Conservation (phyloP, 352 stramenopile species). For the Phytopythium aichiense region DNA sequence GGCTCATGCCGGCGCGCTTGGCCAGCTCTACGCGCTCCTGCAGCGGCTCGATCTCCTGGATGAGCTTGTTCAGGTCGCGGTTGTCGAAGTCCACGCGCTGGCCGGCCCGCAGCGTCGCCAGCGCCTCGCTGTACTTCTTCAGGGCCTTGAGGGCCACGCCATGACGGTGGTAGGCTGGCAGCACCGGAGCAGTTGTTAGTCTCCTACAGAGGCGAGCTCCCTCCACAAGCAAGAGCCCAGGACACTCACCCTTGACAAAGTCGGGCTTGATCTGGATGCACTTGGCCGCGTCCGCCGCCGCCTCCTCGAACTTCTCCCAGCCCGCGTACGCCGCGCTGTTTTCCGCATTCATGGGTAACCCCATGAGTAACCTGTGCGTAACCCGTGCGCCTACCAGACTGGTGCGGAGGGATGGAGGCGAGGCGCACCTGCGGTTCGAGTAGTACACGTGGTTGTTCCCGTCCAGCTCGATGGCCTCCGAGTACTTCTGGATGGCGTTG, state of each 20-base stretch:
- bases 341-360: too few species aligned
- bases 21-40: slow-evolving; percentile 57
- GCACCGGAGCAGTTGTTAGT: slow-evolving; percentile 2
- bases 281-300: slow-evolving; percentile 78
- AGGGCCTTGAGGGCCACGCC: slow-evolving; percentile 90
- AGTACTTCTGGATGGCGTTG: slow-evolving; percentile 91
- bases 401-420: background rate
- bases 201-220: too few species aligned
- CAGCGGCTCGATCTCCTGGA: slow-evolving; percentile 79
- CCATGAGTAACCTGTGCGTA: background rate
- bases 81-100: slow-evolving; percentile 86
- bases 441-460: slow-evolving; percentile 90
- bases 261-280: slow-evolving; percentile 91
- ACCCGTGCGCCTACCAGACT: slow-evolving; percentile 3
- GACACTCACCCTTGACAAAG: slow-evolving; percentile 89
- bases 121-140: slow-evolving; percentile 74
- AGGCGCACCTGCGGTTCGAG: slow-evolving; percentile 86
- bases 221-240: background rate
- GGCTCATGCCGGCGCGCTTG: slow-evolving; percentile 67
- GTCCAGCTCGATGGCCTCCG: slow-evolving; percentile 89
- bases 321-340: slow-evolving; percentile 63
- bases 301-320: slow-evolving; percentile 72
- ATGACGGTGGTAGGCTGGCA: slow-evolving; percentile 89
- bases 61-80: slow-evolving; percentile 75
- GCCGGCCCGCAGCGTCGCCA: slow-evolving; percentile 65